These are phyloP conservation scores for Staphylotrichum longicolle DNA, from an alignment of 495 filamentous ascomycete species.

Conservation along the genomic window DNA sequence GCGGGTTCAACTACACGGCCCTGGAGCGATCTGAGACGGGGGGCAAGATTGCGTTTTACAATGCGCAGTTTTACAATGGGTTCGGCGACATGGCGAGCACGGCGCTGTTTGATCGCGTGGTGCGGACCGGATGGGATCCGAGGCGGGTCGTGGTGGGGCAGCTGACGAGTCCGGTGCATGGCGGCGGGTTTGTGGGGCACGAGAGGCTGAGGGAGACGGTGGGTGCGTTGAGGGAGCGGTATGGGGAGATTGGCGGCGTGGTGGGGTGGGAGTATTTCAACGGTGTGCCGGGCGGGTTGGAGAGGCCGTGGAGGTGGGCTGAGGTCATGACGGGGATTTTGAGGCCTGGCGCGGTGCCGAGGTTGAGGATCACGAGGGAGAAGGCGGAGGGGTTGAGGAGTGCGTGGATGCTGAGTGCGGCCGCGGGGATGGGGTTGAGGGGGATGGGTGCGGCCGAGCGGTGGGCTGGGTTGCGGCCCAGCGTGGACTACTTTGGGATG, in stretches of 20 bases:
- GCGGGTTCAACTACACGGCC: constrained; percentile 69
- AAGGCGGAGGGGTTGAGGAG: constrained; percentile 19
- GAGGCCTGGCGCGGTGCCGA: constrained; percentile 28
- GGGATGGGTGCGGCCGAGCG: background rate
- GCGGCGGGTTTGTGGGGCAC: constrained; percentile 46
- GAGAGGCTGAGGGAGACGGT: constrained; percentile 42
- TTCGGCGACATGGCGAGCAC: constrained; percentile 65
- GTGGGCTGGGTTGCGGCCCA: constrained; percentile 9
- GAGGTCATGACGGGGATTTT: constrained; percentile 57
- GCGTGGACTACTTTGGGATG: constrained; percentile 34
- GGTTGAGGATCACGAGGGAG: constrained; percentile 24
- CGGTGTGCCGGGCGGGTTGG: constrained; percentile 54
- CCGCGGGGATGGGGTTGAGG: background rate
- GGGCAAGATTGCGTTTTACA: constrained; percentile 66
- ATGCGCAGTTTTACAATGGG: constrained; percentile 81
- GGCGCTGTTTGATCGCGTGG: constrained; percentile 58
- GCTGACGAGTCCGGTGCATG: constrained; percentile 68
- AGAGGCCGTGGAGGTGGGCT: constrained; percentile 70
- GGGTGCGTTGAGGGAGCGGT: constrained; percentile 46
- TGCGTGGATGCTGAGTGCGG: constrained; percentile 26
- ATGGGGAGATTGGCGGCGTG: constrained; percentile 69
- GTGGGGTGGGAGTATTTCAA: constrained; percentile 92
- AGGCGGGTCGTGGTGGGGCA: constrained; percentile 68
- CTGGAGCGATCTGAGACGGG: constrained; percentile 48
- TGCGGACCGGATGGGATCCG: constrained; percentile 61